Evolutionary conservation across 192 early-diverging fungal genomes (phyloP), one percentile per base, ranked within the genome.

Genomic region (Diversispora eburnea): DNA sequence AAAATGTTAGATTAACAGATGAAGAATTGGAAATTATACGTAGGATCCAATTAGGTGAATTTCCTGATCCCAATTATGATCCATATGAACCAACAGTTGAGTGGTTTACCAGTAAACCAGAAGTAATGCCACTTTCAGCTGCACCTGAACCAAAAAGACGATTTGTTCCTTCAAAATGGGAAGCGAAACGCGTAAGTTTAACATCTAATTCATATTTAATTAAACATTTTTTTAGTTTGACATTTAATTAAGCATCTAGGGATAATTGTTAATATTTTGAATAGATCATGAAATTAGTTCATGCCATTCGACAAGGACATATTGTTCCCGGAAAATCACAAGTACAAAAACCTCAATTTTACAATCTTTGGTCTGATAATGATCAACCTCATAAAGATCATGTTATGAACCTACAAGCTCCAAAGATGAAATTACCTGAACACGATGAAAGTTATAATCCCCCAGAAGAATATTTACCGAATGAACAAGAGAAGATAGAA

Each of bases 381-480:
- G 87, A 86, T 57, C 75, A 82, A 56, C 87, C 84, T 55, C 79
- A 84, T 70, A 78, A 83, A 59, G 86, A 88, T 43, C 86, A 88
- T 59, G 70, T 84, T 8, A 84, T 83, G 82, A 96, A 96, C 76
- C 86, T 99, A 79, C 86, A 94, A 13, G 95, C 98, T 4, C 96
- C 98, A 54, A 94, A 93, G 79, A 82, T 91, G 81, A 81, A 88
- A 49, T 81, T 97, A 66, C 98, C 98, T 13, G 89, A 90, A 39
- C 93, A 99, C 77, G 89, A 88, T 62, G 95, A 95, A 77, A 96
- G 94, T 74, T 99, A 99, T 83, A 96, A 98, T 80, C 98, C 98
- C 25, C 98, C 98, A 13, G 86, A 75, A 5, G 98, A 99, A 79
- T 98, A 98, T 79, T 77, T 99, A 65, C 89, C 88, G 13, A 94